These are phyloP conservation scores for Trichophyton equinum DNA, from an alignment of 2,329 filamentous ascomycete genomes.

Conservation along the genomic window DNA sequence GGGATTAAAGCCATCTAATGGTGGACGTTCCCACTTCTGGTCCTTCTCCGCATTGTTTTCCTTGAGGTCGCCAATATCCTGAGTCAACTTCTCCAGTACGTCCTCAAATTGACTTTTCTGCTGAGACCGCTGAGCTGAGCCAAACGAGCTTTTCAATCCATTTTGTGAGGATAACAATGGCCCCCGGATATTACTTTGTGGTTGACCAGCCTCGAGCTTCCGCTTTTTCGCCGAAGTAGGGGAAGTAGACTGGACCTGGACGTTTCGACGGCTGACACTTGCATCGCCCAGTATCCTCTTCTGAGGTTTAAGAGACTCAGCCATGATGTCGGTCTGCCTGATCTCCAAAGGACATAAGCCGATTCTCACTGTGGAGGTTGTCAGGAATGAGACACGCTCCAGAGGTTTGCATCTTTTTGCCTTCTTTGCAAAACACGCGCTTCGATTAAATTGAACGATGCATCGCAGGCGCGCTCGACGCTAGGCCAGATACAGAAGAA, in stretches of 20 bases:
- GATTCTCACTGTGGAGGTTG: conserved; percentile 27
- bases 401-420: conserved; percentile 10
- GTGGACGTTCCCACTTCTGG: conserved; percentile 72
- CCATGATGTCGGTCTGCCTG: neutral
- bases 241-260: conserved; percentile 39
- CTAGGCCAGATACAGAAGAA: neutral
- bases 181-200: conserved; percentile 46
- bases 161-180: conserved; percentile 45
- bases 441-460: conserved; percentile 4
- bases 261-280: conserved; percentile 50
- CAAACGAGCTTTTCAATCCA: neutral
- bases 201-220: conserved; percentile 51
- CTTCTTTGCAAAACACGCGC: conserved; percentile 4
- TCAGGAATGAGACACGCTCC: neutral
- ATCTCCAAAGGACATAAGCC: neutral
- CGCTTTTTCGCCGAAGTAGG: conserved; percentile 59
- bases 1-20: conserved; percentile 49
- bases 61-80: conserved; percentile 79
- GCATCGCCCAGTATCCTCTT: conserved; percentile 62
- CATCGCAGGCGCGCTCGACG: neutral
- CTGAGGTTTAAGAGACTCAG: conserved; percentile 38
- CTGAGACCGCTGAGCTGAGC: conserved; percentile 42
- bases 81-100: conserved; percentile 87
- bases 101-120: conserved; percentile 84
- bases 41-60: conserved; percentile 82